Evolutionary conservation across 768 basidiomycete genomes (phyloP), one percentile per base, ranked within the genome.

Genomic region (Podaxis carcinomalis): DNA sequence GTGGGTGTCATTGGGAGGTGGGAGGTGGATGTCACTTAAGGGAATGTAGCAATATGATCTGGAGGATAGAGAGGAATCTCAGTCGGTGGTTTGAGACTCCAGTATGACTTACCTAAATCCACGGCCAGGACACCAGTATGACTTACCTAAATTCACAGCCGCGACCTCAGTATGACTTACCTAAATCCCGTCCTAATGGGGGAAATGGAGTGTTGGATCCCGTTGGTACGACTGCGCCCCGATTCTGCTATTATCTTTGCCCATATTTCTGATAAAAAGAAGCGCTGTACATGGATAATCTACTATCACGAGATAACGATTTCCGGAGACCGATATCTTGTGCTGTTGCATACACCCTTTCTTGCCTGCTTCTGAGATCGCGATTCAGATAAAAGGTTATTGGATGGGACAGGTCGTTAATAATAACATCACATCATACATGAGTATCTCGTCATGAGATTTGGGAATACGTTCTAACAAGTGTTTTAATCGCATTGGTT

Each of bases 341-440:
- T 76, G 64, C 88, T 88, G 78, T 90, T 83, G 83, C 95, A 97
- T 13, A 91, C 86, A 70, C 86, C 87, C 79, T 94, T 89, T 57
- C 93, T 93, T 64, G 81, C 80, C 95, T 97, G 77, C 35, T 56
- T 55, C 61, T 39, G 58, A 59, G 28, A 63, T 53, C 51, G 51
- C 54, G 51, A 37, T 35, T 58, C 5, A 11, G 57, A 51, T 50
- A 35, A 64, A 66, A 64, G 27, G 55, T 57, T 39, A 39, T 37
- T 27, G 53, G 16, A 61, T 59, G 56, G 51, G 64, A 63, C 65
- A 68, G 59, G 65, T 66, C 50, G 49, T 65, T 49, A 42, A 50
- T 51, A 55, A 63, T 65, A 70, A 62, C 63, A 68, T 62, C 59
- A 66, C 65, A 63, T 63, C 63, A 21, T 51, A 66, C 62, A 70